Base-by-base conservation (phyloP, 768 basidiomycete genomes). In the Tricholoma bakamatsutake region DNA sequence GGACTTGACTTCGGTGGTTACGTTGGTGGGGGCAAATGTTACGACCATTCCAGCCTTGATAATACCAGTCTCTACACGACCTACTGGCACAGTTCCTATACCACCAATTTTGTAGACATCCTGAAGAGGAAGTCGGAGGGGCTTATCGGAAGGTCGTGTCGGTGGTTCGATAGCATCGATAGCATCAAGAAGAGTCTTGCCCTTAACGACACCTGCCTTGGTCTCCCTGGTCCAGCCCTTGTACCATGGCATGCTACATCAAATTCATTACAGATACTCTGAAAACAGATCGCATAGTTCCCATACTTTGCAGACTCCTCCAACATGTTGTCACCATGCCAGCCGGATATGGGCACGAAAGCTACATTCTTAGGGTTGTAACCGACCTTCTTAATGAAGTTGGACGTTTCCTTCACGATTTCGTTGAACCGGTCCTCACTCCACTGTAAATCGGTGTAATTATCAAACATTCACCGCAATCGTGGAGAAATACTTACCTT, bases 41-140 rank as follows among this genome's bases (percentile, higher is more conserved):
- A 97, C 97, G 67, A 99, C 81, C 96, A 98, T 99, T 75, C 96
- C 96, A 67, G 95, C 92, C 83, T 97, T 97, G 85, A 99, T 98
- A 76, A 93, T 71, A 88, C 97, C 97, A 70, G 97, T 99, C 83
- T 99, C 97, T 66, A 99, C 97, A 91, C 97, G 97, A 74, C 97
- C 97, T 78, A 99, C 97, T 73, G 97, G 97, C 69, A 99, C 97
- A 67, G 97, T 99, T 65, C 97, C 97, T 65, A 99, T 99, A 93
- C 97, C 97, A 79, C 97, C 97, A 68, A 99, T 99, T 85, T 99
- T 99, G 93, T 99, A 98, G 71, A 99, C 97, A 85, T 99, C 97
- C 86, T 99, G 96, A 74, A 97, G 93, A 68, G 96, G 94, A 64
- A 99, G 95, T 78, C 97, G 95, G 80, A 99, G 97, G 66, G 97